Evolutionary conservation across 768 basidiomycete species (phyloP).

Genomic region (Phlebiopsis flavidoalba): DNA sequence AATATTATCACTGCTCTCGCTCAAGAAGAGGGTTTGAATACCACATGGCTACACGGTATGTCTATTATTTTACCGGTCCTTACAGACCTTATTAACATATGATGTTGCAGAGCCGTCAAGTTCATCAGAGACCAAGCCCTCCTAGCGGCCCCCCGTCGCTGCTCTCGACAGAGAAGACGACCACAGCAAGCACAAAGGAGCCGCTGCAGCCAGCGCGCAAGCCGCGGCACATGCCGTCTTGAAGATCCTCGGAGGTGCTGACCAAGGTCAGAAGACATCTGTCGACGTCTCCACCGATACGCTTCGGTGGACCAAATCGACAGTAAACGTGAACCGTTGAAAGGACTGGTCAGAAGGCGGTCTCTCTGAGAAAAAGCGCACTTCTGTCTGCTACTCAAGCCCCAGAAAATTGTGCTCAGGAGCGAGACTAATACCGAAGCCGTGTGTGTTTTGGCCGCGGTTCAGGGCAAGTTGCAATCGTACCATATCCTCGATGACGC

Average conservation of each 20-base stretch:
- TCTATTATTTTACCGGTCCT: constrained; percentile 9
- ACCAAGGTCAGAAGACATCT: constrained; percentile 37
- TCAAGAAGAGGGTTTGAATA: constrained; percentile 78
- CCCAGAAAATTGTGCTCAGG: constrained; percentile 80
- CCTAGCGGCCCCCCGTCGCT: constrained; percentile 38
- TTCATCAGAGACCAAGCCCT: constrained; percentile 85
- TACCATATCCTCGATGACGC: constrained; percentile 78
- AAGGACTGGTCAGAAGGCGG: constrained; percentile 69
- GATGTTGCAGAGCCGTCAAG: constrained; percentile 59
- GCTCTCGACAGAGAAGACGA: constrained; percentile 21
- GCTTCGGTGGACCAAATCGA: constrained; percentile 28
- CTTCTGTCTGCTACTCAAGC: constrained; percentile 84
- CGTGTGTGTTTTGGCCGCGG: constrained; percentile 70
- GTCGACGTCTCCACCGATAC: constrained; percentile 31
- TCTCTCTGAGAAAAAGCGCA: constrained; percentile 65
- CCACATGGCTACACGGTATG: constrained; percentile 80
- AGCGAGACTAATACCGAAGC: constrained; percentile 50
- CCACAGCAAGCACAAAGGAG: constrained; percentile 17
- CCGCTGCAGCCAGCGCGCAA: constrained; percentile 44
- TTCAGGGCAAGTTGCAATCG: constrained; percentile 72
- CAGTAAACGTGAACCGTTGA: constrained; percentile 51
- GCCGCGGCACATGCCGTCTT: constrained; percentile 63
- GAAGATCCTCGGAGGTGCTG: constrained; percentile 51
- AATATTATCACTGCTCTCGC: constrained; percentile 83
- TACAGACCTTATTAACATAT: not conserved